Base-by-base conservation (phyloP, 495 filamentous ascomycete genomes). In the Penicillium daleae region DNA sequence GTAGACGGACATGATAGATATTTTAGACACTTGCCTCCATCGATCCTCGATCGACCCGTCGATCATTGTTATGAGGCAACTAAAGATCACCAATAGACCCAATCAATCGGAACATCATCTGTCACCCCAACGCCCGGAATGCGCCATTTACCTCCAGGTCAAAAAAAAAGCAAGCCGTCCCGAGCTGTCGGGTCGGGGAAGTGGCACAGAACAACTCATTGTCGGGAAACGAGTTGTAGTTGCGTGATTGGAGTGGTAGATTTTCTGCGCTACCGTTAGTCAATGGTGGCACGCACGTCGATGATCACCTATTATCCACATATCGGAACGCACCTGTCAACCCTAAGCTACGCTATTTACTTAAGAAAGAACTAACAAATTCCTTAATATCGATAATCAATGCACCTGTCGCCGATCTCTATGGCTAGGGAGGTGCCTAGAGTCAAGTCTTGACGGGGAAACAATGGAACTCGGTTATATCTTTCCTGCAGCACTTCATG, bases 251-350 rank as follows among this genome's bases (percentile, higher is more conserved):
- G 8, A 22, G 40, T 44, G 40, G 40, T 21, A 22, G 19, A n/a
- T 44, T 44, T 49, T 49, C 50, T 35, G 27, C 31, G n/a, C n/a
- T 35, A 53, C 50, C 29, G 50, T 53, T 53, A 53, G 26, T 53
- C 27, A 33, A 53, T 53, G 50, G 50, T 53, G 50, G 27, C 50
- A 12, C 29, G 15, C 50, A 21, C 24, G 24, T n/a, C 27, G 50
- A 21, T 17, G 50, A 53, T 33, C 50, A 10, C 50, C 50, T 35
- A 32, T 15, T 17, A 13, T 53, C 27, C 27, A 17, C 10, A 53
- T 17, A 35, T 33, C 27, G 29, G 50, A 33, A 21, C 13, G 27
- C 17, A n/a, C 50, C 50, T 53, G 50, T 12, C 50, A 33, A 22
- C 50, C 50, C 13, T 13, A 22, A 31, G 17, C 13, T 10, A 19